Evolutionary conservation across 139 green algal genomes (phyloP).

Genomic region (Chlamydomonas sphaeroides): DNA sequence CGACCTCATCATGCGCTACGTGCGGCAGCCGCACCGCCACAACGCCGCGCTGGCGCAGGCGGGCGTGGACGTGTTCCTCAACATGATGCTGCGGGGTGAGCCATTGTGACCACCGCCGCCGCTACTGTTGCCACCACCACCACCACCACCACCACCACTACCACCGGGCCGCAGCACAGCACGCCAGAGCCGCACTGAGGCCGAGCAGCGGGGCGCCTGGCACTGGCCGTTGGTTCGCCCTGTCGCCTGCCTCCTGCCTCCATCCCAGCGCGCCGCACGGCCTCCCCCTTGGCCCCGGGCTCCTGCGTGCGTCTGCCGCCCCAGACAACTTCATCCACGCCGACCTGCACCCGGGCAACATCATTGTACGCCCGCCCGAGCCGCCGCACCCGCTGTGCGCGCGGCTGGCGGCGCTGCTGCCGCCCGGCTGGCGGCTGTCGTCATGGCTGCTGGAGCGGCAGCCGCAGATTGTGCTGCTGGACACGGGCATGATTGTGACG

Average conservation of each 20-base stretch:
- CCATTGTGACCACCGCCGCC: no score
- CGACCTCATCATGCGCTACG: slow-evolving; percentile 64
- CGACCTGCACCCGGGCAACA: slow-evolving; percentile 86
- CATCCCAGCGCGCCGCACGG: no score
- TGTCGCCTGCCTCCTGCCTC: no score
- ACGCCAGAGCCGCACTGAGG: no score
- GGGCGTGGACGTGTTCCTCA: slow-evolving; percentile 67
- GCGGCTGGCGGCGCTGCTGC: slow-evolving; percentile 20
- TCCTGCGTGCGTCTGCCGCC: no score
- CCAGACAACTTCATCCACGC: slow-evolving; percentile 96
- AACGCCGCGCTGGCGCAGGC: slow-evolving; percentile 28
- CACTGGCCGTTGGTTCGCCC: no score
- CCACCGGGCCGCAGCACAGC: no score
- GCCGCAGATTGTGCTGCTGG: slow-evolving; percentile 74
- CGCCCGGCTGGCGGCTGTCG: slow-evolving; percentile 22
- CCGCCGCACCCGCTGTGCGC: neutral
- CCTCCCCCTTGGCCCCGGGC: no score
- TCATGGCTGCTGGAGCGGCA: slow-evolving; percentile 26
- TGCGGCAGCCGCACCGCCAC: slow-evolving; percentile 32
- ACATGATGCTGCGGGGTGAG: slow-evolving; percentile 81
- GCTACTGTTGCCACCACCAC: no score
- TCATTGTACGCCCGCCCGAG: slow-evolving; percentile 77
- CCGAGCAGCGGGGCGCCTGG: no score
- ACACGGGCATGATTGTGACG: slow-evolving; percentile 83
- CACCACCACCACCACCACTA: no score